Evolutionary conservation across 1,139 yeast genomes (phyloP), one percentile per base, ranked within the genome.

Genomic region (Scheffersomyces insectosa): DNA sequence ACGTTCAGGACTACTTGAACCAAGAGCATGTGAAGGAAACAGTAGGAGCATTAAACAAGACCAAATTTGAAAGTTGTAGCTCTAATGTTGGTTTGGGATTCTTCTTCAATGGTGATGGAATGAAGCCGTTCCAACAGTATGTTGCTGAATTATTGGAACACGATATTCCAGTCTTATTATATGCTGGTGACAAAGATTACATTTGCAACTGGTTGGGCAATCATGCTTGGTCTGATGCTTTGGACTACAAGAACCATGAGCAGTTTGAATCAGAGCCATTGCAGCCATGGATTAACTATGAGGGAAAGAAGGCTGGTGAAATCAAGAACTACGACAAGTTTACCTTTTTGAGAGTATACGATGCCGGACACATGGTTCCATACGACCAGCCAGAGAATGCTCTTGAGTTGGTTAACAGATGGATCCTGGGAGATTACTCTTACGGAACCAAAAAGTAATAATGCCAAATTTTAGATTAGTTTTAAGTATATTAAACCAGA

Each of bases 291-390:
- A 49, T 46, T 44, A 62, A 63, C 13, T 39, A 51, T 7, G 62
- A 62, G 39, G 77, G 77, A 20, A 69, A 75, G 58, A 60, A 65
- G 44, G 82, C 81, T 2, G 88, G 88, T 46, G 72, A 75, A 46
- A 79, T 77, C 27, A 80, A 81, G 59, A 71, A 74, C 50, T 68
- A 63, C 50, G 74, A 75, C 15, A 67, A 72, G 38, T 73, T 82
- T 48, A 79, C 86, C 3, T 82, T 77, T 62, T 65, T 82, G 52
- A 72, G 86, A 57, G 71, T 82, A 5, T 81, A 67, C 52, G 81
- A 76, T 48, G 86, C 84, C 43, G 87, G 87, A 20, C 88, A 82
- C 60, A 80, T 82, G 87, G 86, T 81, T 44, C 95, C 95, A 25
- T 82, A 69, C 55, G 88, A 89, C 63, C 93, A 86, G 67, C 95